Conservation (phyloP, 805 yeast genomes). For the Yarrowia porcina region DNA sequence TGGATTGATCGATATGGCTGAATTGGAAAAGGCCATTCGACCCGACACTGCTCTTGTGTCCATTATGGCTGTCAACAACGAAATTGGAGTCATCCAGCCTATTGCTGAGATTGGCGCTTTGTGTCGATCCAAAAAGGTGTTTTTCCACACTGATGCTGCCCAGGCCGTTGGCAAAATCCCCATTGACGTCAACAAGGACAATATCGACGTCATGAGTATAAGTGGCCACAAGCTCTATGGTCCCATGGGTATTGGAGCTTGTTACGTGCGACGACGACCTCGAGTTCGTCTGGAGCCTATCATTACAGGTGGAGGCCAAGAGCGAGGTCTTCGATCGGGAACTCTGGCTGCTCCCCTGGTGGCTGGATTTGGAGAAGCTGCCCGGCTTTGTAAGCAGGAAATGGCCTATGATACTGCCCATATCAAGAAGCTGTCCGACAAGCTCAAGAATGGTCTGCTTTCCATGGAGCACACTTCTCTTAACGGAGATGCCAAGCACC, state of each 20-base stretch:
- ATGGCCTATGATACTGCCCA: constrained; percentile 69
- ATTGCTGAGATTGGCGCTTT: constrained; percentile 86
- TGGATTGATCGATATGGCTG: constrained; percentile 76
- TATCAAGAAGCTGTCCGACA: constrained; percentile 66
- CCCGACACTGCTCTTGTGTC: constrained; percentile 90
- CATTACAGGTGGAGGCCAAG: constrained; percentile 98
- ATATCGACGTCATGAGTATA: constrained; percentile 88
- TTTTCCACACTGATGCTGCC: constrained; percentile 97
- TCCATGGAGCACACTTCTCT: constrained; percentile 83
- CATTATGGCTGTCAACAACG: constrained; percentile 96
- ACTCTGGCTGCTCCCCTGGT: constrained; percentile 96
- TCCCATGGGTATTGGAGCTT: constrained; percentile 96
- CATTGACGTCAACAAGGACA: constrained; percentile 87
- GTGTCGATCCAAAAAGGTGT: constrained; percentile 82
- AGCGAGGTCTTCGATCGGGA: constrained; percentile 95
- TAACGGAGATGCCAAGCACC: constrained; percentile 74
- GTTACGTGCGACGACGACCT: constrained; percentile 94
- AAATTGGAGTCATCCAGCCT: constrained; percentile 97
- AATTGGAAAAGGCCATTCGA: constrained; percentile 76
- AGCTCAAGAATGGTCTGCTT: constrained; percentile 67
- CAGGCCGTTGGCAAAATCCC: constrained; percentile 96
- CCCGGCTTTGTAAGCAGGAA: constrained; percentile 74
- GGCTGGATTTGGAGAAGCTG: constrained; percentile 97
- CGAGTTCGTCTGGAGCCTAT: constrained; percentile 95
- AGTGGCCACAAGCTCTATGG: constrained; percentile 97